phyloP scores from a whole-genome alignment of 768 basidiomycete species.

The Obba rivulosa region DNA sequence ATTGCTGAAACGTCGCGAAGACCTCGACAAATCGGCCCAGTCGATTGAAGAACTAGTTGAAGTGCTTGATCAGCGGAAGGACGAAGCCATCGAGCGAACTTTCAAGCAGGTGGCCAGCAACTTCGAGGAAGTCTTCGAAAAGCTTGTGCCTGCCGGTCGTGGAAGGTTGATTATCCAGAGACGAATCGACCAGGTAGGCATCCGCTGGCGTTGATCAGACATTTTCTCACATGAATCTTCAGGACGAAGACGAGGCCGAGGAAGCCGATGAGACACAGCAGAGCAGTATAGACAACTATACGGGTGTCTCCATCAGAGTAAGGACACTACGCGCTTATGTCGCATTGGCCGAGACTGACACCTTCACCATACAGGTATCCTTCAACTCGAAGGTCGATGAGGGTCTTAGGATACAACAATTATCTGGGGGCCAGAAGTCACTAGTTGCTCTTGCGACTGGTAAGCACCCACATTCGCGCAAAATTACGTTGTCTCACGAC shows the following conservation, averaged over 20 bases:
- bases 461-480: slow-evolving; percentile 24
- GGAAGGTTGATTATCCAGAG: slow-evolving; percentile 92
- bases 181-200: slow-evolving; percentile 69
- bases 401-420: slow-evolving; percentile 91
- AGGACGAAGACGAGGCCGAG: slow-evolving; percentile 73
- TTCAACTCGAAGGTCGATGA: slow-evolving; percentile 99
- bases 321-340: neutral
- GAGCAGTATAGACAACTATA: slow-evolving; percentile 86
- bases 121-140: slow-evolving; percentile 96
- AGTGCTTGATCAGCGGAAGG: slow-evolving; percentile 93
- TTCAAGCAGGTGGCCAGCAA: slow-evolving; percentile 98
- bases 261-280: slow-evolving; percentile 71
- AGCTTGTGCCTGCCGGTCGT: slow-evolving; percentile 88
- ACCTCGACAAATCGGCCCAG: slow-evolving; percentile 82
- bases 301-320: slow-evolving; percentile 93
- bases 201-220: neutral
- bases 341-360: neutral
- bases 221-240: neutral
- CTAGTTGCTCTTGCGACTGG: slow-evolving; percentile 93
- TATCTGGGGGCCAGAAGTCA: slow-evolving; percentile 97
- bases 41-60: slow-evolving; percentile 93
- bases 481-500: too few relatives aligned
- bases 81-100: slow-evolving; percentile 97
- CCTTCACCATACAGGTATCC: slow-evolving; percentile 60
- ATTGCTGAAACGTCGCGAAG: slow-evolving; percentile 78